A percentile compares a stretch with the other conserved stretches of the same genome.
phyloP scores from a whole-genome alignment of 768 basidiomycete species.

The Cantharellus cinnabarinus region DNA sequence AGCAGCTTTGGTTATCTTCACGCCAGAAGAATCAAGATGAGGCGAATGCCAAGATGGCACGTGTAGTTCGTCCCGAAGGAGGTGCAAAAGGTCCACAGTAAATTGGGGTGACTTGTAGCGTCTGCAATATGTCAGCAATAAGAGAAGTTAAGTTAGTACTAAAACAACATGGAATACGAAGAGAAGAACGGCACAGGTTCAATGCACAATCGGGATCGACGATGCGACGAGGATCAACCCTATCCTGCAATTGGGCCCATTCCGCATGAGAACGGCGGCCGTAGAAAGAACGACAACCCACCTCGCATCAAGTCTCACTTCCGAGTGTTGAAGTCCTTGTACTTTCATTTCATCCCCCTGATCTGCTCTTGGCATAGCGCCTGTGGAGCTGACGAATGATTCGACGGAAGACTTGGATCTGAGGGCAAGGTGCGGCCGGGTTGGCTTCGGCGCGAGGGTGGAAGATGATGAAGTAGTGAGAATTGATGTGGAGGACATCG shows the following conservation, averaged over 20 bases:
- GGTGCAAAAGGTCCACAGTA: slow-evolving; percentile 31
- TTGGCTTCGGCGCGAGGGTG: too few species aligned
- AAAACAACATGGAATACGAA: neutral
- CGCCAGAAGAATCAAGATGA: slow-evolving; percentile 12
- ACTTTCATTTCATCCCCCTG: slow-evolving; percentile 25
- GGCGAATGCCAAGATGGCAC: slow-evolving; percentile 33
- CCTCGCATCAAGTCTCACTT: slow-evolving; percentile 43
- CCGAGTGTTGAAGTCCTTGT: slow-evolving; percentile 41
- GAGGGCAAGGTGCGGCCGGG: too few species aligned
- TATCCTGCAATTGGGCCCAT: neutral
- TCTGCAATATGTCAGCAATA: slow-evolving; percentile 20
- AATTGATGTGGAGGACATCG: too few species aligned
- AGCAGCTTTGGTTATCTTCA: slow-evolving; percentile 62
- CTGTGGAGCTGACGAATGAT: too few species aligned
- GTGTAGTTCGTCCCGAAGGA: slow-evolving; percentile 31
- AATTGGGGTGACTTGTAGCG: slow-evolving; percentile 43
- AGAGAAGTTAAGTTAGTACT: neutral
- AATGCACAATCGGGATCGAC: neutral
- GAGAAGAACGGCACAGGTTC: neutral
- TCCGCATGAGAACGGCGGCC: too few species aligned
- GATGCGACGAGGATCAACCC: neutral
- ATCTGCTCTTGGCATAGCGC: neutral
- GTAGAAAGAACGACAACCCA: slow-evolving; percentile 22
- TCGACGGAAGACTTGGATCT: too few species aligned
- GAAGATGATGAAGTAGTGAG: too few species aligned